Evolutionary conservation across 108 stramenopile genomes (phyloP), one percentile per base, ranked within the genome.

Genomic region (Skeletonema costatum): DNA sequence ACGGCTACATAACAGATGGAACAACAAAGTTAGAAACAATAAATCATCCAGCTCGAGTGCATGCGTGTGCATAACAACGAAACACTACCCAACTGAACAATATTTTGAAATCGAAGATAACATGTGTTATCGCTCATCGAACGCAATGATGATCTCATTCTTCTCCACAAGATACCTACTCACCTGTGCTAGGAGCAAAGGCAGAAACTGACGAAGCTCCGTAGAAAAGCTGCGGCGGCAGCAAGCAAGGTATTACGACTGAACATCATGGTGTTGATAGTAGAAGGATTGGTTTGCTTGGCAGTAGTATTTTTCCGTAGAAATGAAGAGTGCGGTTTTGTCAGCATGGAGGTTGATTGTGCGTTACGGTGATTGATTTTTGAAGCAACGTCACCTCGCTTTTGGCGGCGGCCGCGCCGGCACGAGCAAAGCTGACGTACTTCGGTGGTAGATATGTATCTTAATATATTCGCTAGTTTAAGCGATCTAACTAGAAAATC

Each of bases 101-200:
- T 25, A 53, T 53, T 53, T 25, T 5, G 16, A 21, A 1, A 39
- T 8, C 8, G 8, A 1, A 8, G 1, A 8, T 10, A 39, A 0
- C 8, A 39, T 39, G 6, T 10, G 14, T 13, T 44, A 44, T 44
- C 42, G 42, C 42, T 44, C 14, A 16, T 44, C 14, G 42, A 36
- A 36, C 35, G 6, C 35, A 36, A 36, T 44, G 2, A 44, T 8
- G 14, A 44, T 44, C 6, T 14, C 51, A 53, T 53, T 53, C 51
- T 53, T 25, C 51, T 53, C 51, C 51, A 53, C 17, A 53, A 53
- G 21, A 53, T 6, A 53, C 42, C 42, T 53, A 75, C 80, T 81
- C 68, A 81, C 80, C 70, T 6, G 64, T 75, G 74, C 70, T 46
- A 50, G 80, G 74, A 41, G 80, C 74, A 41, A 81, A 81, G 29